Conservation (phyloP, 805 yeast genomes). For the Wickerhamomyces sydowiorum region DNA sequence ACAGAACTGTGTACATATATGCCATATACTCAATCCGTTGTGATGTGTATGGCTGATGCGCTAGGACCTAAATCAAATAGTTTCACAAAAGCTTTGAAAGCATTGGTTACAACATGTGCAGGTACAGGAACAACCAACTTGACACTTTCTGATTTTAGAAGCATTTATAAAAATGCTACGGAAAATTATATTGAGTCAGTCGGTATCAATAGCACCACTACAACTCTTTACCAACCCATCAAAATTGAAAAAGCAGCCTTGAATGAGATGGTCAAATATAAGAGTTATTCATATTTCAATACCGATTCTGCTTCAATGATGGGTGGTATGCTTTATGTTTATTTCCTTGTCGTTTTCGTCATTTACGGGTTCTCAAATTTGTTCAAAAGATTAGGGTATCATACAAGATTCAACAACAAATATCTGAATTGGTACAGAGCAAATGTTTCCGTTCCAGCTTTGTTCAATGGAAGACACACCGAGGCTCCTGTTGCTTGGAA, state of each 20-base stretch:
- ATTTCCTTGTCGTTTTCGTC: conserved; percentile 34
- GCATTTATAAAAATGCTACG: conserved; percentile 27
- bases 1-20: background rate
- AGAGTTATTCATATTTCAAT: conserved; percentile 8
- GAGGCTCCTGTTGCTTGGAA: background rate
- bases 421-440: conserved; percentile 14
- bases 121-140: conserved; percentile 3
- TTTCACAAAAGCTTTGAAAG: conserved; percentile 7
- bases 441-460: conserved; percentile 16
- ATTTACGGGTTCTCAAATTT: conserved; percentile 27
- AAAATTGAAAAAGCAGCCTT: background rate
- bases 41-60: conserved; percentile 5
- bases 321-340: conserved; percentile 29
- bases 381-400: conserved; percentile 19
- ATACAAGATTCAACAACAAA: conserved; percentile 7
- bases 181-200: conserved; percentile 7
- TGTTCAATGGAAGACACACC: conserved; percentile 13
- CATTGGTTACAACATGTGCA: background rate
- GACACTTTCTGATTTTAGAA: conserved; percentile 16
- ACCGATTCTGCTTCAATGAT: conserved; percentile 12
- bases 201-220: conserved; percentile 4
- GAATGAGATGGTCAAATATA: background rate
- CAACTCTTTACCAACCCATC: conserved; percentile 9
- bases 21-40: background rate
- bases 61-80: conserved; percentile 2